Evolutionary conservation across 2,329 filamentous ascomycete genomes (phyloP), one percentile per base, ranked within the genome.

Genomic region (Pestalotiopsis sp.): DNA sequence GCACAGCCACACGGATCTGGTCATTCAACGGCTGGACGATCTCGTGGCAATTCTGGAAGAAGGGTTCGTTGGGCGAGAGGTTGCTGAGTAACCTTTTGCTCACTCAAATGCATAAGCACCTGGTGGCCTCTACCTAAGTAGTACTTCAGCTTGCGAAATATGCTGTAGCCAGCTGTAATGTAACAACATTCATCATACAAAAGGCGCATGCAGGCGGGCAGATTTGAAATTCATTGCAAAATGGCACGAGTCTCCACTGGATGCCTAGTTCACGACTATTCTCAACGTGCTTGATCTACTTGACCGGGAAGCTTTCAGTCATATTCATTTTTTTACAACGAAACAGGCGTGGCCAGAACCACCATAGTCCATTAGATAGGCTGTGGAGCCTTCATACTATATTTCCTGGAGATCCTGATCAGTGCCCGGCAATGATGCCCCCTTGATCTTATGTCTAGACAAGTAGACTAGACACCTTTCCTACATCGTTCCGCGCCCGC

Each of bases 1-100:
- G 27, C 92, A 97, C 77, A 87, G 90, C 71, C 88, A 94, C 78
- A 97, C 93, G 0, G 93, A 97, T 79, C 75, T 95, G 60, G 90
- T 90, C 12, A 91, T 97, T 65, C 79, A 81, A 70, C 85, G 87
- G 49, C 78, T 97, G 70, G 93, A 97, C 77, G 93, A 97, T 70
- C 80, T 97, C 72, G 88, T 96, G 66, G 85, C 83, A 11, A 85
- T 97, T 7, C 81, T 97, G 31, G 93, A 97, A 71, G 81, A 86
- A 1, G 94, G 94, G 0, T 95, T 95, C 76, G 84, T 87, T 65
- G 91, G 90, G 4, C 77, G 81, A 60, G 73, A 79, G 39, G 72
- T 78, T 60, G 45, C 39, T 17, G 64, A 58, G 23, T 14, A 14
- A 3, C 38, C 14, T 25, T 6, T n/a, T 45, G 3, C 17, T 14